Evolutionary conservation across 2,329 filamentous ascomycete genomes (phyloP).

Genomic region (Sporothrix schenckii): DNA sequence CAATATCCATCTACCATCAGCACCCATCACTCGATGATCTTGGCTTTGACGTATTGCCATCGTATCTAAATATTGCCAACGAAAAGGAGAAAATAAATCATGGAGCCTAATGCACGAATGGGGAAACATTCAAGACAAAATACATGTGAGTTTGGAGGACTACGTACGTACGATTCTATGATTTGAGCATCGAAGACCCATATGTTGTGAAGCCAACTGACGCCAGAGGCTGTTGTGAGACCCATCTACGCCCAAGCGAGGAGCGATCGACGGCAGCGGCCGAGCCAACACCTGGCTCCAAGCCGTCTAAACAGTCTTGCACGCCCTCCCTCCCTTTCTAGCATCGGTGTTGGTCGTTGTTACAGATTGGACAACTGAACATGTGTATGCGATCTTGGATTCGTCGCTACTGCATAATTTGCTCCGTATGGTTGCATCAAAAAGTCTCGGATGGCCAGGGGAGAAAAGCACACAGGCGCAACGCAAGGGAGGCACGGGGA

Average conservation of each 20-base stretch:
- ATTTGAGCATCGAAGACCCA: not conserved
- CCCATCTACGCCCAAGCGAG: constrained; percentile 25
- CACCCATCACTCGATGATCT: not conserved
- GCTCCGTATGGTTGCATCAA: constrained; percentile 26
- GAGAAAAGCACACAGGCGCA: not conserved
- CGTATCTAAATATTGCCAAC: not conserved
- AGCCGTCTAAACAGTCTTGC: not conserved
- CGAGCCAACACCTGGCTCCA: not conserved
- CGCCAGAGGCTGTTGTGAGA: constrained; percentile 20
- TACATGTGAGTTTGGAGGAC: not conserved
- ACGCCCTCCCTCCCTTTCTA: not conserved
- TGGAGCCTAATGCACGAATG: not conserved
- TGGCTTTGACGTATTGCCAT: not conserved
- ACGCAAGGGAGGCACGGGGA: constrained; percentile 17
- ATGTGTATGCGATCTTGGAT: not conserved
- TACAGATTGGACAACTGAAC: too few species aligned
- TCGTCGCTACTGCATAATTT: constrained; percentile 5
- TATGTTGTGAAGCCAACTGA: not conserved
- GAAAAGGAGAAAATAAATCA: not conserved
- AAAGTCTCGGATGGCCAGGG: constrained; percentile 25
- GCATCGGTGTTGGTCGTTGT: not conserved
- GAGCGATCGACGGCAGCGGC: constrained; percentile 27
- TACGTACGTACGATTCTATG: not conserved
- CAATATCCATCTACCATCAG: not conserved
- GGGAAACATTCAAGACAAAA: not conserved